Evolutionary conservation across 1,284 basidiomycete genomes (phyloP), one percentile per base, ranked within the genome.

Genomic region (Agaricales sp.): DNA sequence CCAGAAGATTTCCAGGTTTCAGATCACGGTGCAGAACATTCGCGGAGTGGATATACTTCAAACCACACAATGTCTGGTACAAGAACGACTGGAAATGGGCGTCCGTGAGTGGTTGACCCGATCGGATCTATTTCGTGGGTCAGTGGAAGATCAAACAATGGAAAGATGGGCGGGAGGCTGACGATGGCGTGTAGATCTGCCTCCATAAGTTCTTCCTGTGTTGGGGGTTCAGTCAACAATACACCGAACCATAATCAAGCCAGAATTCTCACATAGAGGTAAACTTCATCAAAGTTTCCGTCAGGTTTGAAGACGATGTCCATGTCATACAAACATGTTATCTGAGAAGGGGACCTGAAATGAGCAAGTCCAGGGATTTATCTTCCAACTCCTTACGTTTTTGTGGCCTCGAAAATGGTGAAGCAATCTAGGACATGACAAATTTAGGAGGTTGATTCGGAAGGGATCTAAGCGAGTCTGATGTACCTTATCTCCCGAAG

Each of bases 181-280:
- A 93, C 93, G 64, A 99, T 99, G 18, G 95, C 96, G 62, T 99
- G 96, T 16, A 99, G 76, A 76, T 99, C 96, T 47, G 96, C 96
- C 66, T 99, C 96, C 96, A 99, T 99, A 55, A 98, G 80, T 65
- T 97, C 93, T 71, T 96, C 92, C 85, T 90, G 55, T 25, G 53
- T 16, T 30, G 14, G 26, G 26, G 6, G 26, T 6, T 30, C 26
- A 30, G n/a, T n/a, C n/a, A n/a, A n/a, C n/a, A n/a, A n/a, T n/a
- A 26, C 13, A 39, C 45, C 14, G 35, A 56, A 4, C n/a, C 4
- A 21, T 35, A 39, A n/a, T 39, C 25, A 22, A 26, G 52, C 25
- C 47, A n/a, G 30, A 20, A 45, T 39, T n/a, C 82, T 56, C 55
- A 88, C 86, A 63, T 94, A 95, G 58, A 95, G 84, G 66, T 94